Conservation (phyloP, 805 yeast genomes). For the Zygotorulaspora danielsina region DNA sequence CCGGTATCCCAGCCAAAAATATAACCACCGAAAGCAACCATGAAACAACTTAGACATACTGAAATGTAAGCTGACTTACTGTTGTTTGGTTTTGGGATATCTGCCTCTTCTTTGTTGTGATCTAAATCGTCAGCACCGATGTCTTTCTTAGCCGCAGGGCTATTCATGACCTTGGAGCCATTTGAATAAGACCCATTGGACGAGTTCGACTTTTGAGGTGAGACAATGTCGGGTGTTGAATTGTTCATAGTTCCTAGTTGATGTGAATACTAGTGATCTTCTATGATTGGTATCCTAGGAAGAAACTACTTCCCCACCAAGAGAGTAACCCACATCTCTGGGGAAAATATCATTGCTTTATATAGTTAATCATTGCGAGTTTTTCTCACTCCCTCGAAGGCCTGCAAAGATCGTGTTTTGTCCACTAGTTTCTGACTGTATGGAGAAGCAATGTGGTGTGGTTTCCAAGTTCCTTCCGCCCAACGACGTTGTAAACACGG, state of each 20-base stretch:
- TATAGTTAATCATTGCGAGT: not conserved
- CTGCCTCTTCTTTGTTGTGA: slow-evolving; percentile 7
- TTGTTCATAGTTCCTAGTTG: not conserved
- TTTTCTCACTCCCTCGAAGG: not conserved
- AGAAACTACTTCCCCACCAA: too few relatives aligned
- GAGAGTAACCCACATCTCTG: too few relatives aligned
- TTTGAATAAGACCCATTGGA: slow-evolving; percentile 15
- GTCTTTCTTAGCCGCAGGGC: slow-evolving; percentile 19
- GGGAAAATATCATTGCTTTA: not conserved
- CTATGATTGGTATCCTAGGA: too few relatives aligned
- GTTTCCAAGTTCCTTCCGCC: too few relatives aligned
- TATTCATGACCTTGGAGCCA: slow-evolving; percentile 19
- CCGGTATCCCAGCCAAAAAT: slow-evolving; percentile 81
- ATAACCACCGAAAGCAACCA: slow-evolving; percentile 71
- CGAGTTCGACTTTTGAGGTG: slow-evolving; percentile 17
- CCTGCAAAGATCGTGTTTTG: too few relatives aligned
- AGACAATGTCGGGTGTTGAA: slow-evolving; percentile 18
- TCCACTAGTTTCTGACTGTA: too few relatives aligned
- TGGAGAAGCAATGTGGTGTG: not conserved
- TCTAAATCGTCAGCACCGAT: slow-evolving; percentile 12
- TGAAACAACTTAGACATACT: slow-evolving; percentile 33
- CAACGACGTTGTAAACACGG: not conserved
- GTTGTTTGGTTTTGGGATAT: slow-evolving; percentile 11
- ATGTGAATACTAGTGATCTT: not conserved
- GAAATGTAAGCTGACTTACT: slow-evolving; percentile 26